Evolutionary conservation across 2,329 filamentous ascomycete genomes (phyloP).

Genomic region (Paramyrothecium roridum): DNA sequence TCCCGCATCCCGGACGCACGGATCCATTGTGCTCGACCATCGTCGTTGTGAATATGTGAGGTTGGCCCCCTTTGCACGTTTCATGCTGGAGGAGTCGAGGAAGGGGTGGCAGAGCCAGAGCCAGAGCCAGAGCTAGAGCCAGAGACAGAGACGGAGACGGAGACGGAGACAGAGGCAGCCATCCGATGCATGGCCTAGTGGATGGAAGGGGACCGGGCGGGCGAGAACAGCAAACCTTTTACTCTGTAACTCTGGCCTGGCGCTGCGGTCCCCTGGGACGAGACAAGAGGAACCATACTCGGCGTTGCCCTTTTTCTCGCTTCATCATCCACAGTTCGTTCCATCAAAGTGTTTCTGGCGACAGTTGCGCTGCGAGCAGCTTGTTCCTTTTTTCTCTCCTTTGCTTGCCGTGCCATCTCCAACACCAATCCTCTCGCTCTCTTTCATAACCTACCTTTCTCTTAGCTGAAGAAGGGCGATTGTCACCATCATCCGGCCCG

Average conservation of each 20-base stretch:
- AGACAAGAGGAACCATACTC: neutral
- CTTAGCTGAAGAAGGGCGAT: neutral
- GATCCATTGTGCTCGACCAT: neutral
- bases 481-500: neutral
- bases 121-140: too few relatives aligned
- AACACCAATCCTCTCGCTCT: neutral
- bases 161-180: too few relatives aligned
- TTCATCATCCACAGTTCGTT: neutral
- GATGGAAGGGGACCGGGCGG: too few relatives aligned
- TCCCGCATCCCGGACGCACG: neutral
- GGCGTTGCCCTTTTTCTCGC: neutral
- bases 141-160: neutral
- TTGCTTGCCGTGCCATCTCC: neutral
- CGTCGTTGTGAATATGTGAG: neutral
- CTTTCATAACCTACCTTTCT: neutral
- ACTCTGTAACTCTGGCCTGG: too few relatives aligned
- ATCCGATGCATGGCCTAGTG: too few relatives aligned
- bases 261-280: too few relatives aligned
- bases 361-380: neutral
- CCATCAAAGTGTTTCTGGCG: neutral
- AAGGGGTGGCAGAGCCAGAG: too few relatives aligned
- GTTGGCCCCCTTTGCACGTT: constrained; percentile 2
- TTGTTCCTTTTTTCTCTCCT: neutral
- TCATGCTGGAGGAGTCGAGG: neutral
- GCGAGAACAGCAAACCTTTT: too few relatives aligned